Base-by-base conservation (phyloP, 768 basidiomycete species). In the Kwoniella newhampshirensis region DNA sequence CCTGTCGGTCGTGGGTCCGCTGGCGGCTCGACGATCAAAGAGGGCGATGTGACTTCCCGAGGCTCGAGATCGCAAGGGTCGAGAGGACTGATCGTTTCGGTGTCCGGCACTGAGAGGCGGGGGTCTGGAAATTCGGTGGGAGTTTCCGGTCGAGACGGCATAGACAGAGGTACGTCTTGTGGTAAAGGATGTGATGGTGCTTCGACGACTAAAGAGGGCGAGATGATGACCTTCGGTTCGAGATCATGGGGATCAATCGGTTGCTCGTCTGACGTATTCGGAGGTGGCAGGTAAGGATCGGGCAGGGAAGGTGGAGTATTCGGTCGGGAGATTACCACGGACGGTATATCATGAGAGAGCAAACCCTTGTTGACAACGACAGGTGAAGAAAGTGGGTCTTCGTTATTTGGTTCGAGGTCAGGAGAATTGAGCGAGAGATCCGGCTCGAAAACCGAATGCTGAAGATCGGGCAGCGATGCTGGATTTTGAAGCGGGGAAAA, bases 91-190 rank as follows among this genome's bases (percentile, higher is more conserved):
- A 43, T 36, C 1, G 12, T 27, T 2, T 13, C 20, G 3, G 59
- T 61, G 23, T 61, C 59, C 0, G 56, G 52, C 2, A 54, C 32
- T 1, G 55, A 23, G 7, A 60, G 23, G 18, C 27, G 15, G 1
- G 66, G 66, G 47, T 67, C 60, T 1, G 66, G 66, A 15, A 67
- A 42, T 6, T 17, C 21, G 1, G 64, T 51, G n/a, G 64, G 64
- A 1, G 64, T 62, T 18, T 50, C 44, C n/a, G 52, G 36, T 51
- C 64, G 36, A 9, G 63, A 52, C 6, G 41, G 21, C 5, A 21
- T 28, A 13, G 27, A 39, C 15, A 46, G 40, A 43, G 40, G 7
- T 15, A 54, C 35, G 3, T 54, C 51, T n/a, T 21, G 43, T 9
- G 46, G 36, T 17, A 43, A 17, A 11, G 54, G 39, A 41, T 57